phyloP scores from a whole-genome alignment of 176 grass and related monocot species.

The Calamus simplicifolius region DNA sequence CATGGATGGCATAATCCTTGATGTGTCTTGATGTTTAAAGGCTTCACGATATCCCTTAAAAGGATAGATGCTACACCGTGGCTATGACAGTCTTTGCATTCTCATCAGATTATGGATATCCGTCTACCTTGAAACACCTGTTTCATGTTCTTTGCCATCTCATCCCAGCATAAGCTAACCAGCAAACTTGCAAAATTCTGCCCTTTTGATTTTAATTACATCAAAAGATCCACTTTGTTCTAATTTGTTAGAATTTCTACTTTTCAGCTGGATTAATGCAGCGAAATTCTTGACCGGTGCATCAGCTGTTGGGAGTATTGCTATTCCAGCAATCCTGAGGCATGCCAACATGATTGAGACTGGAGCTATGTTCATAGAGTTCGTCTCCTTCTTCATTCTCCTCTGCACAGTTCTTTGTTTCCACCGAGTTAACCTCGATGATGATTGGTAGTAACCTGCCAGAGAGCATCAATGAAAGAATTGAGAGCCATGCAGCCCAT shows the following conservation, averaged over 20 bases:
- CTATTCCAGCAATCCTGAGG: constrained; percentile 82
- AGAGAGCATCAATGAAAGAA: background rate
- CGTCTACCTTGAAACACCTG: no score
- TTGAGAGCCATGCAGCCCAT: no score
- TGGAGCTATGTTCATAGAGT: constrained; percentile 90
- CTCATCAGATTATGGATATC: no score
- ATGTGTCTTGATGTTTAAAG: no score
- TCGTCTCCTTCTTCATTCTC: constrained; percentile 95
- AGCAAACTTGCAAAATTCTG: background rate
- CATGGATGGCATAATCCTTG: no score
- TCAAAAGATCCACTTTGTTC: no score
- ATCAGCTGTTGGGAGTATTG: constrained; percentile 84
- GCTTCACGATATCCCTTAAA: no score
- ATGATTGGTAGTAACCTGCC: constrained; percentile 53
- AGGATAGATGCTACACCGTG: no score
- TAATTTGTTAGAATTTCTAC: background rate
- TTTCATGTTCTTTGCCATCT: no score
- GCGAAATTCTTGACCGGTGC: constrained; percentile 90
- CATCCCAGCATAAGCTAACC: no score
- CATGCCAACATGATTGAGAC: constrained; percentile 85
- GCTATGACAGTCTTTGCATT: no score
- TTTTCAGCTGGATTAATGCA: constrained; percentile 74
- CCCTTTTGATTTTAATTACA: no score
- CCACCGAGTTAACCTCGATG: constrained; percentile 76
- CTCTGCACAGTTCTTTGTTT: constrained; percentile 81